Conservation (phyloP, 805 yeast species). For the Candida nemodendra region DNA sequence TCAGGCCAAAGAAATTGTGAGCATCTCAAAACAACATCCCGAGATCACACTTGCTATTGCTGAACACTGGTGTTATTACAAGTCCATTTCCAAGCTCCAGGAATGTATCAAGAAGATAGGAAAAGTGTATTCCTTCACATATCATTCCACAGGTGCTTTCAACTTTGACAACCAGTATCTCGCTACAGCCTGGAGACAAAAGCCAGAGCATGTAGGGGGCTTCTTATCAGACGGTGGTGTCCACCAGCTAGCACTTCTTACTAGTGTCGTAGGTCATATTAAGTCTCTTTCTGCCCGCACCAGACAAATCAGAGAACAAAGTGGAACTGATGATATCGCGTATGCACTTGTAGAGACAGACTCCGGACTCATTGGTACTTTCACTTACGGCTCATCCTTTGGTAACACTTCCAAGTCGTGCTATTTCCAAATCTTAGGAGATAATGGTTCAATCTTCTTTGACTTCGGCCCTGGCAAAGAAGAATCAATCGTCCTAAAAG, state of each 20-base stretch:
- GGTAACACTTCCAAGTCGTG: constrained; percentile 77
- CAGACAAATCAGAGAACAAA: constrained; percentile 67
- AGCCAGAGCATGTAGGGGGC: constrained; percentile 93
- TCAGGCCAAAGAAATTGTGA: constrained; percentile 79
- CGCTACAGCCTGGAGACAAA: constrained; percentile 79
- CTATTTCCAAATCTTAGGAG: constrained; percentile 71
- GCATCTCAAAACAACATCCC: constrained; percentile 56
- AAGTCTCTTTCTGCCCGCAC: constrained; percentile 73
- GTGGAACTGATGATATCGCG: constrained; percentile 81
- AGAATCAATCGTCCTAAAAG: constrained; percentile 36
- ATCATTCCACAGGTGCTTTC: constrained; percentile 73
- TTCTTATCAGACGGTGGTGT: constrained; percentile 94
- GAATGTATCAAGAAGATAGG: constrained; percentile 72
- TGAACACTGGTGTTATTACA: constrained; percentile 83
- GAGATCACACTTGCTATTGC: constrained; percentile 67
- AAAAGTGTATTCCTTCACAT: constrained; percentile 63
- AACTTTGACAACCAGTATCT: constrained; percentile 57
- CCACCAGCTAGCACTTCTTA: constrained; percentile 85
- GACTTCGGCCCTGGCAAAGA: constrained; percentile 57
- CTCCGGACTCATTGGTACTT: constrained; percentile 69
- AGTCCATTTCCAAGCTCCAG: constrained; percentile 54
- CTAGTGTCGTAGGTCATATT: constrained; percentile 76
- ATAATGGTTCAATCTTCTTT: constrained; percentile 68
- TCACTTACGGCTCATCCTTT: constrained; percentile 82
- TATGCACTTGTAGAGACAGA: constrained; percentile 67